A percentile compares a stretch with the other conserved stretches of the same genome.
These are phyloP conservation scores for Globisporangium spiculum DNA, from an alignment of 352 stramenopile species.

Conservation along the genomic window DNA sequence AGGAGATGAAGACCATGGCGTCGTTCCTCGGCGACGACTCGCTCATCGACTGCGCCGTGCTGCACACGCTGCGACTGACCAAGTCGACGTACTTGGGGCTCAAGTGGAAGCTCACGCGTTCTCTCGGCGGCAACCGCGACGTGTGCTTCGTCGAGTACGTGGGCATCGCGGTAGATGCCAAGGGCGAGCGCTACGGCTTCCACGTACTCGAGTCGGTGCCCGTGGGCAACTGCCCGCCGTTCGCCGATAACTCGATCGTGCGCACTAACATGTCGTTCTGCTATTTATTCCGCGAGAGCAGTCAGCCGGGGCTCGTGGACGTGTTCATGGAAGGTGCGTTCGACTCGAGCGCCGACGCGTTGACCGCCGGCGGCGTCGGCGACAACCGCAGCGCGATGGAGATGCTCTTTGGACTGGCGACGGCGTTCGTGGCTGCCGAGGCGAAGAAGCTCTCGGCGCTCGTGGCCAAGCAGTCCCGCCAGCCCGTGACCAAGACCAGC, in stretches of 20 bases:
- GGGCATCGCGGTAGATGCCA: slow-evolving; percentile 48
- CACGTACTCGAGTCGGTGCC: slow-evolving; percentile 62
- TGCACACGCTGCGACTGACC: slow-evolving; percentile 53
- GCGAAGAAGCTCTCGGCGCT: slow-evolving; percentile 69
- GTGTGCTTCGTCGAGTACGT: slow-evolving; percentile 70
- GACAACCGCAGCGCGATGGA: slow-evolving; percentile 69
- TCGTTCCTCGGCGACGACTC: slow-evolving; percentile 51
- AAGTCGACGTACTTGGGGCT: slow-evolving; percentile 60
- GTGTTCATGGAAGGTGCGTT: slow-evolving; percentile 74
- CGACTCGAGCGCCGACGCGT: slow-evolving; percentile 54
- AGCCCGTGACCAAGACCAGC: slow-evolving; percentile 31
- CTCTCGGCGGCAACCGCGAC: slow-evolving; percentile 70
- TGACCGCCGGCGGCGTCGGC: slow-evolving; percentile 63
- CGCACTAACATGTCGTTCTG: slow-evolving; percentile 68
- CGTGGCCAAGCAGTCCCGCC: slow-evolving; percentile 39
- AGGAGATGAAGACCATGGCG: slow-evolving; percentile 58
- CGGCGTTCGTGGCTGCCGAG: slow-evolving; percentile 42
- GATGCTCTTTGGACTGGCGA: slow-evolving; percentile 56
- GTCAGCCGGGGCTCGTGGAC: slow-evolving; percentile 48
- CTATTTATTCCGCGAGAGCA: slow-evolving; percentile 65
- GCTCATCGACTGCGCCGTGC: slow-evolving; percentile 60
- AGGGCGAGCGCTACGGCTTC: slow-evolving; percentile 60
- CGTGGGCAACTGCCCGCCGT: slow-evolving; percentile 56
- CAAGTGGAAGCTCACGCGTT: slow-evolving; percentile 72
- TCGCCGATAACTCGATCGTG: slow-evolving; percentile 76